phyloP scores from a whole-genome alignment of 73 alveolate species.

The Symbiodinium natans region DNA sequence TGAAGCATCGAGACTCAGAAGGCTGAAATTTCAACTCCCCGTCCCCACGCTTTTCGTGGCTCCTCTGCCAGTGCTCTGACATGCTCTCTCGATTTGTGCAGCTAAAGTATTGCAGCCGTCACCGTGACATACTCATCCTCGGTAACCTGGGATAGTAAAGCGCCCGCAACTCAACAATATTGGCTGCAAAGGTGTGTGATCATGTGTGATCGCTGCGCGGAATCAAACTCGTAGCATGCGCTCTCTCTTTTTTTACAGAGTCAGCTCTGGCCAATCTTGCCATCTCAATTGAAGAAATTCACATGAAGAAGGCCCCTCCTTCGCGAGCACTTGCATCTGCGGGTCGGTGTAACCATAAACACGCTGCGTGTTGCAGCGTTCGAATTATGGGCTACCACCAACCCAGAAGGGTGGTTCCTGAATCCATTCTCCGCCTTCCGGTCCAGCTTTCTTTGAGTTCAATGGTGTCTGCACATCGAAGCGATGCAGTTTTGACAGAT shows the following conservation, averaged over 20 bases:
- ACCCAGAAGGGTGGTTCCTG: conserved; percentile 49
- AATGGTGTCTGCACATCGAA: conserved; percentile 8
- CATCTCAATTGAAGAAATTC: not conserved
- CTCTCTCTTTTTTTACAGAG: not conserved
- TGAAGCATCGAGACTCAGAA: no score
- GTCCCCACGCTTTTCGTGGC: no score
- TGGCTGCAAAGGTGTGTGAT: no score
- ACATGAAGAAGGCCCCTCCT: not conserved
- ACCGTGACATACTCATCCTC: no score
- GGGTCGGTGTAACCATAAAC: not conserved
- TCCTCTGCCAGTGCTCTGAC: no score
- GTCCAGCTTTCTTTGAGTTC: not conserved
- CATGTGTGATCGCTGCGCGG: no score
- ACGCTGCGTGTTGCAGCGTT: not conserved
- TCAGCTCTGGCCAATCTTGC: not conserved
- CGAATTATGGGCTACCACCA: conserved; percentile 54
- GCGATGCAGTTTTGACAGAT: conserved; percentile 3
- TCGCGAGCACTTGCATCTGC: not conserved
- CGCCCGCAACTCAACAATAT: no score
- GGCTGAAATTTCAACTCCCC: no score
- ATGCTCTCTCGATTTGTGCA: no score
- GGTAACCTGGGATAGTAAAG: no score
- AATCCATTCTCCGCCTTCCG: conserved; percentile 13
- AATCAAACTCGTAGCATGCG: no score
- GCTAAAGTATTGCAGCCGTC: no score